These are phyloP conservation scores for Ceratobasidium theobromae DNA, from an alignment of 1,284 basidiomycete genomes.

Conservation along the genomic window DNA sequence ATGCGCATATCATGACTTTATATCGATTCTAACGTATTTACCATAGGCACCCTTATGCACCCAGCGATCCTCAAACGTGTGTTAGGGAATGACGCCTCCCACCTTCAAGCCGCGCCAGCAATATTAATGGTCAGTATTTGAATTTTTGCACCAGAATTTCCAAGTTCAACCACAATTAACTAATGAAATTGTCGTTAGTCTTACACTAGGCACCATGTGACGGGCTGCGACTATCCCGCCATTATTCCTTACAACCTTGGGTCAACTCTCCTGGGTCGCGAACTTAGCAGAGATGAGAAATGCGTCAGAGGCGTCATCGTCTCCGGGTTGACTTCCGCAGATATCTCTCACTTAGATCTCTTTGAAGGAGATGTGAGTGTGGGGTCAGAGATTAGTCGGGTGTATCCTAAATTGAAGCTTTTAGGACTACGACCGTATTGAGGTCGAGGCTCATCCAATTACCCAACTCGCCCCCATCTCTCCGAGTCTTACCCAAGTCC, in stretches of 20 bases:
- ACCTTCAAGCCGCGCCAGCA: constrained; percentile 60
- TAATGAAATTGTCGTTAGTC: constrained; percentile 59
- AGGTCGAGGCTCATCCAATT: constrained; percentile 58
- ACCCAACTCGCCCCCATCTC: constrained; percentile 47
- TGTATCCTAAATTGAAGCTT: not conserved
- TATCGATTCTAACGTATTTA: no score
- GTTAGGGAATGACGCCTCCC: constrained; percentile 57
- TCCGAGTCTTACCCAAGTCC: constrained; percentile 37
- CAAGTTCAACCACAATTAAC: constrained; percentile 25
- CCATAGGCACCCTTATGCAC: constrained; percentile 72
- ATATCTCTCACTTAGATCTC: constrained; percentile 63
- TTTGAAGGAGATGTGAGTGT: constrained; percentile 77
- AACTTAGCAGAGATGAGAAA: constrained; percentile 53
- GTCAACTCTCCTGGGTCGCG: constrained; percentile 44
- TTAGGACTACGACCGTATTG: constrained; percentile 69
- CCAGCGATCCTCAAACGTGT: constrained; percentile 67
- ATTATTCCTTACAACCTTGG: constrained; percentile 60
- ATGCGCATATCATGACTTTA: not conserved
- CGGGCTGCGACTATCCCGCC: constrained; percentile 72
- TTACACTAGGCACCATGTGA: constrained; percentile 73
- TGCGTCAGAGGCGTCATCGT: constrained; percentile 73
- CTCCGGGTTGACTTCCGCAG: constrained; percentile 57
- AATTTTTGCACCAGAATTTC: constrained; percentile 39
- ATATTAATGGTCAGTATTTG: constrained; percentile 49
- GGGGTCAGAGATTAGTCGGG: not conserved